phyloP scores from a whole-genome alignment of 1,139 yeast genomes.

The Diutina pseudorugosa region DNA sequence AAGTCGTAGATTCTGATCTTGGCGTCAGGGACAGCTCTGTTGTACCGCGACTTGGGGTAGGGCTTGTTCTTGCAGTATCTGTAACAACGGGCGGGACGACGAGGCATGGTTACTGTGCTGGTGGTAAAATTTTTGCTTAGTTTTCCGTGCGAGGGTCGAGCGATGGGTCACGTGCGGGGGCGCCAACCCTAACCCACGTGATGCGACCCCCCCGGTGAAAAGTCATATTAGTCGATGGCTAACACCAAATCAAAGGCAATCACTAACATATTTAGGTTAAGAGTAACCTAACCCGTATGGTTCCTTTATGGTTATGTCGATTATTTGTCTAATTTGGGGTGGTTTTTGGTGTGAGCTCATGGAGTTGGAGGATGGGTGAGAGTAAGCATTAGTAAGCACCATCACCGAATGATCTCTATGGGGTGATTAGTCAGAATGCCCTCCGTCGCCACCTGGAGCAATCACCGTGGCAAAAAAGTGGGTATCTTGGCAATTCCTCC shows the following conservation, averaged over 20 bases:
- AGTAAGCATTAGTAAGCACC: background rate
- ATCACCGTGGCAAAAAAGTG: background rate
- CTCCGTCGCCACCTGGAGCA: background rate
- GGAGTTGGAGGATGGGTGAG: background rate
- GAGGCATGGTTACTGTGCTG: slow-evolving; percentile 62
- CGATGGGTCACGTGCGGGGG: too few relatives aligned
- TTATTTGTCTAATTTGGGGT: too few relatives aligned
- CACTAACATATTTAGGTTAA: too few relatives aligned
- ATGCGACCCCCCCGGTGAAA: background rate
- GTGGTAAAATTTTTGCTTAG: background rate
- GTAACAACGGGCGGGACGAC: slow-evolving; percentile 99
- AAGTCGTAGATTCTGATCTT: slow-evolving; percentile 98
- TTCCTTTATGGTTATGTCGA: too few relatives aligned
- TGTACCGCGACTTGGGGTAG: slow-evolving; percentile 99
- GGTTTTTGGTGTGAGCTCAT: too few relatives aligned
- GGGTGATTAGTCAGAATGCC: background rate
- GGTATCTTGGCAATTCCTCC: background rate
- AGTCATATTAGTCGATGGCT: too few relatives aligned
- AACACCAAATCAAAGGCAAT: too few relatives aligned
- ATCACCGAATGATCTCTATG: background rate
- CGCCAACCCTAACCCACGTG: background rate
- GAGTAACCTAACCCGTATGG: too few relatives aligned
- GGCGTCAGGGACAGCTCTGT: slow-evolving; percentile 99
- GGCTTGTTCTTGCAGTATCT: slow-evolving; percentile 99
- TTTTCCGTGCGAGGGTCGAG: background rate